Conservation (phyloP, 495 filamentous ascomycete species). For the Hypoxylon rickii region DNA sequence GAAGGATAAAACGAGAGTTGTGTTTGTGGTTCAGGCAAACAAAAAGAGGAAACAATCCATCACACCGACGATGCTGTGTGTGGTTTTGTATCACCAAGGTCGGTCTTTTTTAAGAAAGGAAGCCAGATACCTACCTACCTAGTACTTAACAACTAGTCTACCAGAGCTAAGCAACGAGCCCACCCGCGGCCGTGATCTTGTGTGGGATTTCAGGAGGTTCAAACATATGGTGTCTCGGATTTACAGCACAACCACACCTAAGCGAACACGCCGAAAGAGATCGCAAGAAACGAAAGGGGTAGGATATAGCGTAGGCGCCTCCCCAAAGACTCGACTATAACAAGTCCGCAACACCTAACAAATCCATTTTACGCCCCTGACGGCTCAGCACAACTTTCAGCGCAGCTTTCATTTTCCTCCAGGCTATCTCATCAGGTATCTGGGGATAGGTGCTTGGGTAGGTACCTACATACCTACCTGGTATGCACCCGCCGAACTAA, state of each 20-base stretch:
- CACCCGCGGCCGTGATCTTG: slow-evolving; percentile 13
- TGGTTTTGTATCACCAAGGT: slow-evolving; percentile 6
- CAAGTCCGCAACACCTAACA: too few species aligned
- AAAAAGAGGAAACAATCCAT: slow-evolving; percentile 22
- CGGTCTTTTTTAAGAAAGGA: slow-evolving; percentile 1
- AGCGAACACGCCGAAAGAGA: slow-evolving; percentile 14
- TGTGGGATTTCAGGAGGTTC: slow-evolving; percentile 27
- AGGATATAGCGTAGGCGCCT: neutral
- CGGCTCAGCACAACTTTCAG: too few species aligned
- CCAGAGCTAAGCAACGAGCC: slow-evolving; percentile 20
- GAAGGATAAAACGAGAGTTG: neutral
- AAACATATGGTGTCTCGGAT: slow-evolving; percentile 26
- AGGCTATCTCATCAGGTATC: too few species aligned
- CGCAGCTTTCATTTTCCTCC: too few species aligned
- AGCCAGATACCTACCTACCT: too few species aligned
- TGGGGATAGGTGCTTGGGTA: neutral
- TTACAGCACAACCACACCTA: slow-evolving; percentile 10
- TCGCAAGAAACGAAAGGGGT: neutral
- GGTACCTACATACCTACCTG: neutral
- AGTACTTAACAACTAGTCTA: too few species aligned
- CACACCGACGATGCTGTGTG: slow-evolving; percentile 2
- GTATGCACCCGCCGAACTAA: too few species aligned
- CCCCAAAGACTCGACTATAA: too few species aligned
- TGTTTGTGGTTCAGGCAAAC: slow-evolving; percentile 24
- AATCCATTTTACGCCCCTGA: too few species aligned